Percentiles rank a stretch among this genome's conserved stretches.
Conservation (phyloP, 345 rosid species). For the Brassica incana region DNA sequence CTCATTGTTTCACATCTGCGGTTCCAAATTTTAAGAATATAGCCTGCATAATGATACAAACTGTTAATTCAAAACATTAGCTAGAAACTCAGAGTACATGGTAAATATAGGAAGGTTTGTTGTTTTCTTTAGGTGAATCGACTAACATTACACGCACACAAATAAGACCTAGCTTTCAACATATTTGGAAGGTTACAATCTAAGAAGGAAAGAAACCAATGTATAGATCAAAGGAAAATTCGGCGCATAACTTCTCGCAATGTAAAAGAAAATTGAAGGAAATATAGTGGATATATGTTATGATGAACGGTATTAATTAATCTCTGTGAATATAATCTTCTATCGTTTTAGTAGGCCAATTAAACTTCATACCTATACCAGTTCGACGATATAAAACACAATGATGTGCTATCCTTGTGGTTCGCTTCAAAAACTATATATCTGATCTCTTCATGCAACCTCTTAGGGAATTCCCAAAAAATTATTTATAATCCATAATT, state of each 20-base stretch:
- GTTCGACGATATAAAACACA: not conserved
- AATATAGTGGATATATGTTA: not conserved
- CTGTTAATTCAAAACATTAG: not conserved
- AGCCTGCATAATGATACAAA: not conserved
- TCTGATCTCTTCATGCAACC: not conserved
- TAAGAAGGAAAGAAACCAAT: not conserved
- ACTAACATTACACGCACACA: not conserved
- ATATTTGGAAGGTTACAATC: not conserved
- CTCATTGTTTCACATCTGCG: slow-evolving; percentile 24
- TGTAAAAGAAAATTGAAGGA: not conserved
- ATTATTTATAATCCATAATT: not conserved
- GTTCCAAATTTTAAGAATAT: slow-evolving; percentile 15
- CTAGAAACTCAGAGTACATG: not conserved
- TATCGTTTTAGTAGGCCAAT: slow-evolving; percentile 3
- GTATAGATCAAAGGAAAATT: not conserved
- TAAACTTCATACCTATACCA: not conserved
- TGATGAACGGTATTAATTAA: not conserved
- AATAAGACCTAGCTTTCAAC: not conserved
- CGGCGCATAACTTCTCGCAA: not conserved
- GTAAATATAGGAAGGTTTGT: not conserved
- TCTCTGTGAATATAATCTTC: not conserved
- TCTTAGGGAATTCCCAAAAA: not conserved
- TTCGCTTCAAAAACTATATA: slow-evolving; percentile 6
- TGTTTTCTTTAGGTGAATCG: not conserved
- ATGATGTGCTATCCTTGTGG: not conserved